A percentile compares a stretch with the other conserved stretches of the same genome.
These are phyloP conservation scores for Botryotinia globosa DNA, from an alignment of 2,329 filamentous ascomycete species.

Conservation along the genomic window DNA sequence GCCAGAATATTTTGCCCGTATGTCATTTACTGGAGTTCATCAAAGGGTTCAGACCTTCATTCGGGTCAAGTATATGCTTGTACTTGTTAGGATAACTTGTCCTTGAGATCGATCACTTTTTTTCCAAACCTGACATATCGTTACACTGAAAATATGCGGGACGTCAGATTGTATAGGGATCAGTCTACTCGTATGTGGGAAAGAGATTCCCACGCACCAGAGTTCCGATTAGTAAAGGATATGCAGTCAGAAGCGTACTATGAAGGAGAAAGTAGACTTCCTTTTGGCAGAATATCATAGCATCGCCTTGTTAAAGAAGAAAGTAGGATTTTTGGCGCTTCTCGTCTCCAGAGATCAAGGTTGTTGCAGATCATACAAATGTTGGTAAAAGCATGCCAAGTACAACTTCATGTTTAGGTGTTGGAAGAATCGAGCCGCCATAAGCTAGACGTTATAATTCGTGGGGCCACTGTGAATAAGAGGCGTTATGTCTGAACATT, in stretches of 20 bases:
- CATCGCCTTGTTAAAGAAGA: constrained; percentile 4
- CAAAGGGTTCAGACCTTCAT: not conserved
- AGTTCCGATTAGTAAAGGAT: not conserved
- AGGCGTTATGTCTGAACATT: not conserved
- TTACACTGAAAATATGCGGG: constrained; percentile 3
- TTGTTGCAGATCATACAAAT: not conserved
- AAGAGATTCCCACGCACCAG: not conserved
- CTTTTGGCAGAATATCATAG: not conserved
- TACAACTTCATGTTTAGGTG: not conserved
- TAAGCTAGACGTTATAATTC: constrained; percentile 15
- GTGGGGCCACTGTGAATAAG: not conserved
- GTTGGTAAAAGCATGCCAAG: not conserved
- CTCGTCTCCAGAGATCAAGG: constrained; percentile 1
- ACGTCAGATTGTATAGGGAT: not conserved
- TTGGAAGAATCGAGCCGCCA: constrained; percentile 13
- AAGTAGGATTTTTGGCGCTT: constrained; percentile 8
- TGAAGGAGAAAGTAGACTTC: not conserved
- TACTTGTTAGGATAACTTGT: not conserved
- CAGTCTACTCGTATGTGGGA: not conserved
- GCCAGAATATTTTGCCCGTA: not conserved
- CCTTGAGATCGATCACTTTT: constrained; percentile 12
- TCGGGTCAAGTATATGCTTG: not conserved
- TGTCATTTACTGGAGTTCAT: not conserved
- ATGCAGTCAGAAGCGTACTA: constrained; percentile 6
- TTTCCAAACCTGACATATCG: constrained; percentile 11